Base-by-base conservation (phyloP, 2,329 filamentous ascomycete species). In the Stylonectria norvegica region DNA sequence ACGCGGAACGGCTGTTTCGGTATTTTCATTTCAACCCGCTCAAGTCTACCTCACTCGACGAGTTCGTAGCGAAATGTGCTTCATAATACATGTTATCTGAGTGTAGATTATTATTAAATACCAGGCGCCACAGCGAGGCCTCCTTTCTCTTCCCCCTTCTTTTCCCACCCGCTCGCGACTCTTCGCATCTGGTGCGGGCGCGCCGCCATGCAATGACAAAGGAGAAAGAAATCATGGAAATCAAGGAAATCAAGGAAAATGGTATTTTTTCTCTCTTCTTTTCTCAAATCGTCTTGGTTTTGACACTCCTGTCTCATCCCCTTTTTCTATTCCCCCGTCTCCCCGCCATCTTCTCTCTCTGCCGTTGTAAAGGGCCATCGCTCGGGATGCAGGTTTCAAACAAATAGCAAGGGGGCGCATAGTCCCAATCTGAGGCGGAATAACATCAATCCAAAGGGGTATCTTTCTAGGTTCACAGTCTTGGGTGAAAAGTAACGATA, bases 381-480 rank as follows among this genome's bases (percentile, higher is more conserved):
- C 35, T 35, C 35, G 40, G 47, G 38, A 32, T 34, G 43, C 38
- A 49, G 45, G 46, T 12, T 20, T 18, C 38, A 46, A 34, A 41
- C 20, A 28, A 15, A 36, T 30, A 38, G 17, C 30, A 18, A 19
- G 20, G 34, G 20, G 31, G 34, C 25, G 34, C 27, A 22, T 23
- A 48, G 47, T 56, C 47, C 43, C 52, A 57, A 47, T 60, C 50
- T 52, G 53, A 56, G 43, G 49, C 43, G 48, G 44, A 47, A 50
- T 43, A 57, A 50, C 56, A 50, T 56, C 55, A 58, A 59, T 61
- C 54, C 56, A 66, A 60, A 52, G 53, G 64, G 64, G 64, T 67
- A 66, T 67, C 64, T 65, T 64, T 66, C 61, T 65, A 63, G 57
- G 52, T 57, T 62, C 47, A 58, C 61, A 62, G 49, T 62, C 53